These are phyloP conservation scores for Plenodomus lindquistii DNA, from an alignment of 2,329 filamentous ascomycete species.

Conservation along the genomic window DNA sequence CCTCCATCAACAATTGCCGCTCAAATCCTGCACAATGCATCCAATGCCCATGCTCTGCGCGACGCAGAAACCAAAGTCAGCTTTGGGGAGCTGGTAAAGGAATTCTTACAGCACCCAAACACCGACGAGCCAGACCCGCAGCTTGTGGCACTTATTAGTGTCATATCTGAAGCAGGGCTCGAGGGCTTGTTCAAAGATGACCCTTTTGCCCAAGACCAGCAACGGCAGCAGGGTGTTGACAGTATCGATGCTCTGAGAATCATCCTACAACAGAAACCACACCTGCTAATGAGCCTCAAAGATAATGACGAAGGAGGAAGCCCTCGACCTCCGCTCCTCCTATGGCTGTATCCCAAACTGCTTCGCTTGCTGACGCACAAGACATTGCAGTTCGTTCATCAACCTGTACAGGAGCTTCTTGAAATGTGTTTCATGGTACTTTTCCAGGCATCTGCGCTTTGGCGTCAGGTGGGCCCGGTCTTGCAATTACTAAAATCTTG, in stretches of 20 bases:
- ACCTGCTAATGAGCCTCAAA: constrained; percentile 57
- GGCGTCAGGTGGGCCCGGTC: constrained; percentile 40
- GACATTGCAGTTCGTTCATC: constrained; percentile 47
- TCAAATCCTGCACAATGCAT: constrained; percentile 81
- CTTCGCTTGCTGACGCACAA: constrained; percentile 52
- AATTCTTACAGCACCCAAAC: constrained; percentile 56
- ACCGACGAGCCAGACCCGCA: constrained; percentile 67
- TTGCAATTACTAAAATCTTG: constrained; percentile 46
- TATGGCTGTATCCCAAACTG: constrained; percentile 59
- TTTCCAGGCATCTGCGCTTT: constrained; percentile 39
- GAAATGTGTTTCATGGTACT: constrained; percentile 42
- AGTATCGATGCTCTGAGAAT: constrained; percentile 78
- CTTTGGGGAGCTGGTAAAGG: constrained; percentile 73
- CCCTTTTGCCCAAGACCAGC: constrained; percentile 64
- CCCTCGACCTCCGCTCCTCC: constrained; percentile 52
- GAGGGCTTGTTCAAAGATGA: constrained; percentile 70
- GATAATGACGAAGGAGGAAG: constrained; percentile 37
- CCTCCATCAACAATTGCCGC: constrained; percentile 82
- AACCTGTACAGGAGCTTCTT: constrained; percentile 44
- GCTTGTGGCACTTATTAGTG: constrained; percentile 83
- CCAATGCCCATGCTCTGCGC: constrained; percentile 64
- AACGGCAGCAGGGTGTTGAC: constrained; percentile 65
- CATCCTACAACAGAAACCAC: constrained; percentile 74
- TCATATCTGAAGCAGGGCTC: constrained; percentile 78
- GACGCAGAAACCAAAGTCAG: constrained; percentile 71